Base-by-base conservation (phyloP, 2,329 filamentous ascomycete genomes). In the Exophiala sp. region DNA sequence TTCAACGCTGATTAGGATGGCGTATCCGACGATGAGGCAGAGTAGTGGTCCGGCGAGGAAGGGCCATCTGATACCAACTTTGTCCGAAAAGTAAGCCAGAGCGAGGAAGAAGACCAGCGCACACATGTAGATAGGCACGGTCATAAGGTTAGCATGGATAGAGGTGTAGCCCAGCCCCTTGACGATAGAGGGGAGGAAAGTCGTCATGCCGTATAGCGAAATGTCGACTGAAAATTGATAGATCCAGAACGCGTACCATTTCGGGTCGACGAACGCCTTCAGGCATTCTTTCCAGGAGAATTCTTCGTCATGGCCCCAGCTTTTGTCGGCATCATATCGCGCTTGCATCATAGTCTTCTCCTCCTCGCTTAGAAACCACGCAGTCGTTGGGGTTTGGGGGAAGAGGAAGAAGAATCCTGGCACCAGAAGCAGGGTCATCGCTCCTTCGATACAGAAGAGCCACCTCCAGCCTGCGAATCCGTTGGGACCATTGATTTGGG, bases 391-490 rank as follows among this genome's bases (percentile, higher is more conserved):
- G 14, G 62, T 70, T 46, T 74, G 71, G 16, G 68, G 65, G n/a
- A 75, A 69, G 3, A 65, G 60, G 50, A 71, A 71, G 37, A 67
- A 72, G 11, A 71, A 67, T 2, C 67, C 29, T 3, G 67, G 34
- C 1, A 69, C 70, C 1, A 74, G 63, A 3, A 70, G 22, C 2
- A 72, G 62, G 0, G 73, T 74, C 1, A 71, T 56, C 0, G 74
- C 56, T 1, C 73, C 73, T 55, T 76, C 73, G 9, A 76, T 1
- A 82, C 81, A 1, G 73, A 78, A 56, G 84, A 72, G 49, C 73
- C 73, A 74, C 10, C 39, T 32, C 73, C 73, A 76, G 34, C 71
- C 72, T 8, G 63, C 65, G 40, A 68, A 69, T 5, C 69, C 69
- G 5, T 66, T 69, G 3, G 72, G 64, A 1, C 75, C 74, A 43